A percentile compares a stretch with the other conserved stretches of the same genome.
Conservation (phyloP, 1,284 basidiomycete genomes). For the Malassezia obtusa region DNA sequence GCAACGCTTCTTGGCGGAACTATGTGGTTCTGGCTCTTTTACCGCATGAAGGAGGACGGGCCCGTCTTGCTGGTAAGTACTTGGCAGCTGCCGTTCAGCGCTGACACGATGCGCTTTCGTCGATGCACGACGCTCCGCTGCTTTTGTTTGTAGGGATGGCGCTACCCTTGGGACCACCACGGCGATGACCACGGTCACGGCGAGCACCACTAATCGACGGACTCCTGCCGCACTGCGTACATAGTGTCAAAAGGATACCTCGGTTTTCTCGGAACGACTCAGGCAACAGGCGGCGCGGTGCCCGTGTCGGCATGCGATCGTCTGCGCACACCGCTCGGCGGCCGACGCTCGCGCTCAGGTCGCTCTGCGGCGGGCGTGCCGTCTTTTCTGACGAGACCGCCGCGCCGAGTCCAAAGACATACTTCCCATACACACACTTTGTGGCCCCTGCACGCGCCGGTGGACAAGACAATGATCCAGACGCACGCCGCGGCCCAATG, state of each 20-base stretch:
- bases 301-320: too few species aligned
- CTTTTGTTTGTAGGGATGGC: constrained; percentile 26
- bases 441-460: background rate
- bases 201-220: constrained; percentile 21
- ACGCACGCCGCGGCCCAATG: background rate
- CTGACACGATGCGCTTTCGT: background rate
- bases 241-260: background rate
- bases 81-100: background rate
- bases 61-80: constrained; percentile 38
- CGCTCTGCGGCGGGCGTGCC: too few species aligned
- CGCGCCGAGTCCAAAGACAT: background rate
- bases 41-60: constrained; percentile 45
- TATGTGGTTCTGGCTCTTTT: constrained; percentile 48
- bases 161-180: constrained; percentile 43
- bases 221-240: background rate
- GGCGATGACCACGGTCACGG: constrained; percentile 25
- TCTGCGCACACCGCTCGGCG: too few species aligned
- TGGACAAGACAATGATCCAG: background rate
- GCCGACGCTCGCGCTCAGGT: too few species aligned
- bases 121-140: too few species aligned
- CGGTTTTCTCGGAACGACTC: background rate
- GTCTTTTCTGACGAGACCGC: too few species aligned
- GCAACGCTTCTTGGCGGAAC: constrained; percentile 43
- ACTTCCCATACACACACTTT: too few species aligned
- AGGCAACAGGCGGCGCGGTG: background rate